phyloP scores from a whole-genome alignment of 164 flowering plant species.

The Dillenia turbinata region DNA sequence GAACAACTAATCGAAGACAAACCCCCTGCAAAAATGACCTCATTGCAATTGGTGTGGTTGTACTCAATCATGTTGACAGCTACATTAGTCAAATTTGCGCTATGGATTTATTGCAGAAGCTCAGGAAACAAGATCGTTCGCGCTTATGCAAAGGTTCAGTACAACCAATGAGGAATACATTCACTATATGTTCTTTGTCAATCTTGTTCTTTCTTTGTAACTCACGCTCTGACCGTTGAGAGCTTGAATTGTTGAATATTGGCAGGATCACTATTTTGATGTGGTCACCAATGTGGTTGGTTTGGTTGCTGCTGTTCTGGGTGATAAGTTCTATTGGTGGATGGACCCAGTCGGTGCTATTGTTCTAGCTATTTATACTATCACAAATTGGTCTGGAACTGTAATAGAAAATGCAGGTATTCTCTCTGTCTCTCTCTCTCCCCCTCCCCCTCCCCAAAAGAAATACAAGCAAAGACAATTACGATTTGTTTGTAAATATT shows the following conservation, averaged over 20 bases:
- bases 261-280: conserved; percentile 77
- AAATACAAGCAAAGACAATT: no score
- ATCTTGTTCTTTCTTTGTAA: background rate
- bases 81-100: conserved; percentile 63
- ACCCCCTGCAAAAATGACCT: conserved; percentile 44
- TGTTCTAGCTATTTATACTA: conserved; percentile 58
- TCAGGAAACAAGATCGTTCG: conserved; percentile 85
- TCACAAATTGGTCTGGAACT: conserved; percentile 64
- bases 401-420: conserved; percentile 90
- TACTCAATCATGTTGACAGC: conserved; percentile 77
- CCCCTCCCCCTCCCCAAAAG: background rate
- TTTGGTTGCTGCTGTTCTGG: conserved; percentile 64
- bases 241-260: background rate
- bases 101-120: conserved; percentile 85
- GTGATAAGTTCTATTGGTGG: conserved; percentile 70
- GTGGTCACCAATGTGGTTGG: conserved; percentile 74
- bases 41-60: conserved; percentile 64
- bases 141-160: conserved; percentile 88
- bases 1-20: conserved; percentile 58
- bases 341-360: conserved; percentile 75
- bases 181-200: background rate
- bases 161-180: background rate
- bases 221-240: background rate
- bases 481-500: no score
- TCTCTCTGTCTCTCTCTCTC: conserved; percentile 15